Evolutionary conservation across 306 rosid genomes (phyloP), one percentile per base, ranked within the genome.

Genomic region (Oxytropis ochrocephala): DNA sequence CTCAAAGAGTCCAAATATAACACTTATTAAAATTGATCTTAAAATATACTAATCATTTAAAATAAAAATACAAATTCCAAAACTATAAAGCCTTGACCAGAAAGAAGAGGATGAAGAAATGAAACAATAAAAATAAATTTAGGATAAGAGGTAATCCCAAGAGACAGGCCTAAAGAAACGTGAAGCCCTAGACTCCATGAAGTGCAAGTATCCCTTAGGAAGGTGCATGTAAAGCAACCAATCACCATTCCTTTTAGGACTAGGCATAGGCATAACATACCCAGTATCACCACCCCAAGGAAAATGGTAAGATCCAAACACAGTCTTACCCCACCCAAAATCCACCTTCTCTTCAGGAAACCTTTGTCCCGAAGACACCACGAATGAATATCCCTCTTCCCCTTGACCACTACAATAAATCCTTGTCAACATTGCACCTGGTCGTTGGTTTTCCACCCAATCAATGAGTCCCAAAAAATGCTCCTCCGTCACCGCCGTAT

Each of bases 191-290:
- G 53, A 17, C 77, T 91, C 95, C 0, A 86, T 80, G 13, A 79
- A 63, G 11, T 76, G 78, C 71, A 88, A 7, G n/a, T 81, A 82
- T 7, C 8, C 35, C 35, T 72, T 83, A 13, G 17, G 35, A 13
- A 91, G 67, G 66, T 86, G 92, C 90, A 91, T 79, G 76, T 86
- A 91, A 6, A 91, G 86, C 11, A 91, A 48, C 95, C 95, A 91
- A 13, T 91, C 92, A 0, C 86, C 92, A 17, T 88, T 88, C 7
- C 79, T 80, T 3, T 17, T 50, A 1, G 89, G 78, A 21, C 80
- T 85, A 3, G 90, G 95, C 92, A 91, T 86, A 11, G 97, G 89
- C 97, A 91, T 88, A 3, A 91, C 92, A 27, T 88, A 91, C 0
- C 95, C 95, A 11, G 85, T 53, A 12, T 74, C 70, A 0, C 95